These are phyloP conservation scores for Glomus cerebriforme DNA, from an alignment of 192 early-diverging fungal species.

Conservation along the genomic window DNA sequence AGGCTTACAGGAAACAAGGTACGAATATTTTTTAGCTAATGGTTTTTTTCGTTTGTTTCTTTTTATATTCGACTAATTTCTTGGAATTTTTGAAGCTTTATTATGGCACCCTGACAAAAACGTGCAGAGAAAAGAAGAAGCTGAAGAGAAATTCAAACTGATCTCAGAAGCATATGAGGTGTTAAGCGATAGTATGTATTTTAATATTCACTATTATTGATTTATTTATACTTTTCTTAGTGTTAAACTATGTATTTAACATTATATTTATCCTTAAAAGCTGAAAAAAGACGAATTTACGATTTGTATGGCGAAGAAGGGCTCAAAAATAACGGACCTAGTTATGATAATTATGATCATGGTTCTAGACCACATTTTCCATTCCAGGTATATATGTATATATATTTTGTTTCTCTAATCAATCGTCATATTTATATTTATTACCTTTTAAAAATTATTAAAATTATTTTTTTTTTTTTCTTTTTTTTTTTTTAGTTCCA, in stretches of 20 bases:
- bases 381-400: not conserved
- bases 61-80: not conserved
- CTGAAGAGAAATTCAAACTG: slow-evolving; percentile 53
- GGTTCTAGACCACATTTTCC: not conserved
- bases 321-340: not conserved
- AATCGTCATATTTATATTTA: not conserved
- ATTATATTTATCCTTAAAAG: not conserved
- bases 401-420: not conserved
- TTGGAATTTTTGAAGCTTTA: slow-evolving; percentile 47
- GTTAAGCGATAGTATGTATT: slow-evolving; percentile 39
- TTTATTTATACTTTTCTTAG: not conserved
- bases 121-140: slow-evolving; percentile 62
- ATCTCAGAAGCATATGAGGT: slow-evolving; percentile 44
- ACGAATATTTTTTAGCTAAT: not conserved
- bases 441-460: not conserved
- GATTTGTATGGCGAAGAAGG: slow-evolving; percentile 35
- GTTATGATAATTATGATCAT: not conserved
- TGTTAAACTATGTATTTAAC: not conserved
- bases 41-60: not conserved
- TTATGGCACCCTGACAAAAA: slow-evolving; percentile 84
- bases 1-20: slow-evolving; percentile 79
- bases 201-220: not conserved
- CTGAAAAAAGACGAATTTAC: slow-evolving; percentile 38
- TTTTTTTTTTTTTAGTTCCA: slow-evolving; percentile 34
- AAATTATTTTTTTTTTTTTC: not conserved